Evolutionary conservation across 108 stramenopile genomes (phyloP).

Genomic region (Fistulifera solaris): DNA sequence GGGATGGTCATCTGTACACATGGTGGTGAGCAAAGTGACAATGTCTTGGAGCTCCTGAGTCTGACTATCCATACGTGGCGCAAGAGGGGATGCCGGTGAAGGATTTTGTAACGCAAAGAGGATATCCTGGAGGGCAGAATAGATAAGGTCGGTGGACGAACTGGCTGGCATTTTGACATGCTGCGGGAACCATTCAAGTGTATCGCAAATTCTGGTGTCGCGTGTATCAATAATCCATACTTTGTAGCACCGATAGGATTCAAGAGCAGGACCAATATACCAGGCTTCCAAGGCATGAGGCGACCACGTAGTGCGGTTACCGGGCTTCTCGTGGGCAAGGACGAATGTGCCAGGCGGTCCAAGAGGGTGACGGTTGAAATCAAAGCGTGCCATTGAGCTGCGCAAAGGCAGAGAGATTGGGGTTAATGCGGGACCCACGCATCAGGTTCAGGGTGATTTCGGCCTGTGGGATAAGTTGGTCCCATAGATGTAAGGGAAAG

Average conservation of each 20-base stretch:
- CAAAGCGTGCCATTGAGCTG: slow-evolving; percentile 11
- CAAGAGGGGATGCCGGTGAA: neutral
- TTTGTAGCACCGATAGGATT: slow-evolving; percentile 33
- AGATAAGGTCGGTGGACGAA: slow-evolving; percentile 5
- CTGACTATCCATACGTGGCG: neutral
- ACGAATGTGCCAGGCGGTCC: slow-evolving; percentile 19
- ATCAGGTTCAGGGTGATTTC: slow-evolving; percentile 23
- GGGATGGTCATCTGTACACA: neutral
- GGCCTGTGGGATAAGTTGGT: slow-evolving; percentile 24
- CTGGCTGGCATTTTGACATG: slow-evolving; percentile 6
- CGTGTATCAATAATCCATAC: slow-evolving; percentile 18
- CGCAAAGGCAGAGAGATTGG: slow-evolving; percentile 14
- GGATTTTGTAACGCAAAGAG: neutral
- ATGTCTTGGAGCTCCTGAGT: neutral
- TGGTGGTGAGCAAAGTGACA: neutral
- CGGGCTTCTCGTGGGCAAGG: slow-evolving; percentile 17
- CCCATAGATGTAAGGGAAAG: slow-evolving; percentile 26
- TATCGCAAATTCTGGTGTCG: slow-evolving; percentile 18
- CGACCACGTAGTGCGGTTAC: slow-evolving; percentile 22
- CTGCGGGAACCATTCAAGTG: slow-evolving; percentile 25
- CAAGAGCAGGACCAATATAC: slow-evolving; percentile 36
- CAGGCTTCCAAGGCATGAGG: slow-evolving; percentile 23
- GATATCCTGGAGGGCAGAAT: neutral
- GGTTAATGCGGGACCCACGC: slow-evolving; percentile 13
- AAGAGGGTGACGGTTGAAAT: slow-evolving; percentile 16